Evolutionary conservation across 2,329 filamentous ascomycete genomes (phyloP).

Genomic region (Colletotrichum gigasporum): DNA sequence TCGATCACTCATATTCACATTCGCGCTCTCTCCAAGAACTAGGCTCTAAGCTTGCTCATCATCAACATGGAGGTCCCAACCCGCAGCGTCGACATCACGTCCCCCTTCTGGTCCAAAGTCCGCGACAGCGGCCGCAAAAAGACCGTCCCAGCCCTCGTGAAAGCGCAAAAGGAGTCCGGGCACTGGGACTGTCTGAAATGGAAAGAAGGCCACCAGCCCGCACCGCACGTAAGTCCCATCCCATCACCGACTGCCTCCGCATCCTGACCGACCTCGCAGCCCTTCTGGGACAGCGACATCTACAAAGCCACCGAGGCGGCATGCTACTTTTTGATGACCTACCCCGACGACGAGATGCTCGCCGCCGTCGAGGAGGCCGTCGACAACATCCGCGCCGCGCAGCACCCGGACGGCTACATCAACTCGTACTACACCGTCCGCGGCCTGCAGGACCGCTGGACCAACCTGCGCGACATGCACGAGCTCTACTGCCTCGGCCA

Average conservation of each 20-base stretch:
- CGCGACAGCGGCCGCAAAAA: neutral
- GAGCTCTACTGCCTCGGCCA: slow-evolving; percentile 16
- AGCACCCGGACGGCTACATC: slow-evolving; percentile 18
- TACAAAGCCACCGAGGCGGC: slow-evolving; percentile 19
- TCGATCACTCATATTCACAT: too few species aligned
- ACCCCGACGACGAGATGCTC: neutral
- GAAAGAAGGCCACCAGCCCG: slow-evolving; percentile 10
- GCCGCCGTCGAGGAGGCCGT: slow-evolving; percentile 10
- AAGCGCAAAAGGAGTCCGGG: slow-evolving; percentile 9
- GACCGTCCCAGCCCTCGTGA: slow-evolving; percentile 4
- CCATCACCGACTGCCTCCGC: too few species aligned
- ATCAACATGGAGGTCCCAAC: neutral
- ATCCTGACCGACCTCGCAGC: neutral
- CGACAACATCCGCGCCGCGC: slow-evolving; percentile 7
- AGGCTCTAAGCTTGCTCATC: neutral
- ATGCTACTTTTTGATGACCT: slow-evolving; percentile 6
- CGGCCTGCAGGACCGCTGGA: neutral
- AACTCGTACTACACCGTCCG: slow-evolving; percentile 17
- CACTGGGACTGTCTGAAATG: slow-evolving; percentile 15
- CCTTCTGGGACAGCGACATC: slow-evolving; percentile 16
- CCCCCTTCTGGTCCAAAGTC: slow-evolving; percentile 5
- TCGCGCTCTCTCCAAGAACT: too few species aligned
- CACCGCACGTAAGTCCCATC: neutral
- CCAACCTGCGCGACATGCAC: slow-evolving; percentile 12
- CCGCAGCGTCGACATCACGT: slow-evolving; percentile 1